These are phyloP conservation scores for Ascochyta pisi DNA, from an alignment of 2,329 filamentous ascomycete genomes.

Conservation along the genomic window DNA sequence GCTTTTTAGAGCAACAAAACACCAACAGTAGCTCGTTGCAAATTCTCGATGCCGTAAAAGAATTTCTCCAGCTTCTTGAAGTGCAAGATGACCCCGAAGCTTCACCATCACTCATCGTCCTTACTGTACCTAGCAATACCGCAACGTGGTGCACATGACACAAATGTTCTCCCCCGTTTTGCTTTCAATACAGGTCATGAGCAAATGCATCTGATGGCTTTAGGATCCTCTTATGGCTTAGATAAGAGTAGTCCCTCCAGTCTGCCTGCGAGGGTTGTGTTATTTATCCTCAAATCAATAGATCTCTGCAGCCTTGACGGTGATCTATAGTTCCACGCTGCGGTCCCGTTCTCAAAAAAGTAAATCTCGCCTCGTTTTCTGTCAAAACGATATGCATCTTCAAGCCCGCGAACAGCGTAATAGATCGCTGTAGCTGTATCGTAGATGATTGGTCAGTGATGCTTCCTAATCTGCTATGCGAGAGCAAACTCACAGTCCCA, in stretches of 20 bases:
- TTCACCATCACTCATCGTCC: no score
- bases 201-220: no score
- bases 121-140: no score
- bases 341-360: slow-evolving; percentile 5
- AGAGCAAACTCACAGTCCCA: slow-evolving; percentile 5
- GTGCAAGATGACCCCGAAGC: no score
- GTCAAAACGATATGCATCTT: neutral
- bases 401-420: slow-evolving; percentile 7
- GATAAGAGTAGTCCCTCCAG: neutral
- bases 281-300: neutral
- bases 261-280: slow-evolving; percentile 1
- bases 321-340: neutral
- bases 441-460: neutral
- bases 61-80: no score
- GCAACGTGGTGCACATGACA: no score
- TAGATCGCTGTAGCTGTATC: slow-evolving; percentile 2
- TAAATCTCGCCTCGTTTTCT: neutral
- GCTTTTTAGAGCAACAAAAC: no score
- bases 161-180: no score
- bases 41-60: no score
- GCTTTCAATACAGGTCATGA: no score
- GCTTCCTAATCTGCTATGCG: no score
- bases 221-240: neutral
- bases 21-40: no score
- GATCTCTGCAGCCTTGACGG: neutral